phyloP scores from a whole-genome alignment of 441 rosid genomes.

The Mallotus japonicus region DNA sequence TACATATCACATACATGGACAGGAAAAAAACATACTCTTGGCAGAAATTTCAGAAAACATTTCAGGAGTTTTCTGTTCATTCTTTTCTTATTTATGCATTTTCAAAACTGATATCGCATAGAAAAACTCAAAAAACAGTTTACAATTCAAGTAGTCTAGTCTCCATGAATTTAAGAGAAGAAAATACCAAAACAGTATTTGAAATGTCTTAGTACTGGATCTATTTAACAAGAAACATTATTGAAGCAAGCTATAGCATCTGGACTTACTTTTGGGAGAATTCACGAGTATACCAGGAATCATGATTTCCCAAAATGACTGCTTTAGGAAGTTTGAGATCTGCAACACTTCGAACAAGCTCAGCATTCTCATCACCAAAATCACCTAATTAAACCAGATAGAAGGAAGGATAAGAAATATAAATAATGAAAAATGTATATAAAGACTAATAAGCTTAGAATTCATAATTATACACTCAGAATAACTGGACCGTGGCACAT shows the following conservation, averaged over 20 bases:
- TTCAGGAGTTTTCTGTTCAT: not conserved
- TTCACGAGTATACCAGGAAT: conserved; percentile 69
- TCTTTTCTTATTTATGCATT: not conserved
- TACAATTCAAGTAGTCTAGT: not conserved
- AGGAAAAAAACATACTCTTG: not conserved
- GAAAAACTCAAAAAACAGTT: not conserved
- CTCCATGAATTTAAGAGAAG: not conserved
- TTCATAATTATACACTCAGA: not conserved
- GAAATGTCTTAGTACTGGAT: not conserved
- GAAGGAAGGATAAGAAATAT: not conserved
- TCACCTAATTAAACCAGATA: conserved; percentile 54
- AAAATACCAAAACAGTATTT: not conserved
- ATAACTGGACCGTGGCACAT: not conserved
- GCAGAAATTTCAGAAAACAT: not conserved
- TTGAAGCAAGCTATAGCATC: not conserved
- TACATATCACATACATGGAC: not conserved
- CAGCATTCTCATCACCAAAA: conserved; percentile 77
- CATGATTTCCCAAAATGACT: conserved; percentile 87
- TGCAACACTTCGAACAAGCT: conserved; percentile 65
- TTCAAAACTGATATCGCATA: not conserved
- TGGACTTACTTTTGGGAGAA: conserved; percentile 56
- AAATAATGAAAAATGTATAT: not conserved
- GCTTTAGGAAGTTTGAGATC: conserved; percentile 69
- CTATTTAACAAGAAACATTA: not conserved
- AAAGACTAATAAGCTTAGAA: not conserved